A percentile compares a stretch with the other conserved stretches of the same genome.
Evolutionary conservation across 805 yeast species (phyloP).

Genomic region (Wickerhamia fluorescens): DNA sequence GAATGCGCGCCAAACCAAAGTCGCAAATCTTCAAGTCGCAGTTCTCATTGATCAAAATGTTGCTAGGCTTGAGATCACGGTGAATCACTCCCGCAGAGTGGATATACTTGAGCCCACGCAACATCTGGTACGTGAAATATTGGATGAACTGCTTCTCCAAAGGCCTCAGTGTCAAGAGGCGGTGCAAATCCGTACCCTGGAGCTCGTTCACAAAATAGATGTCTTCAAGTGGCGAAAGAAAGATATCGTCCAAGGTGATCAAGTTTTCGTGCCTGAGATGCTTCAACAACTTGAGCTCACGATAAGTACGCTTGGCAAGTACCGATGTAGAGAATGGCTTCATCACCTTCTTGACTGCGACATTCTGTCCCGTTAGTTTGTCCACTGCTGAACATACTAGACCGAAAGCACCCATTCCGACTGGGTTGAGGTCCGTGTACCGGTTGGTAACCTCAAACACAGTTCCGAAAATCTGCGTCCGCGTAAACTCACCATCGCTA

Average conservation of each 20-base stretch:
- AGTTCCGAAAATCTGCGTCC: slow-evolving; percentile 93
- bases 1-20: slow-evolving; percentile 92
- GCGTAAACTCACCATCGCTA: slow-evolving; percentile 39
- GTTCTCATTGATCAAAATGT: slow-evolving; percentile 79
- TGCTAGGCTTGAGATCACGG: slow-evolving; percentile 80
- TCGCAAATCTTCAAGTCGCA: slow-evolving; percentile 90
- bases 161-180: slow-evolving; percentile 86
- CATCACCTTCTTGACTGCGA: slow-evolving; percentile 96
- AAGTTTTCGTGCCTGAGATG: slow-evolving; percentile 92
- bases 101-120: slow-evolving; percentile 82
- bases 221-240: slow-evolving; percentile 90
- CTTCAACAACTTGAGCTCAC: slow-evolving; percentile 89
- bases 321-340: slow-evolving; percentile 94
- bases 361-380: slow-evolving; percentile 82
- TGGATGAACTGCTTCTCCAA: slow-evolving; percentile 94
- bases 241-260: slow-evolving; percentile 88
- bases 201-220: slow-evolving; percentile 94
- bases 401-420: slow-evolving; percentile 99
- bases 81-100: slow-evolving; percentile 92
- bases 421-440: slow-evolving; percentile 90
- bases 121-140: slow-evolving; percentile 90
- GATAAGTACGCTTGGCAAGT: slow-evolving; percentile 90
- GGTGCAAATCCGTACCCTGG: slow-evolving; percentile 93
- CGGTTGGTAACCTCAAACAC: slow-evolving; percentile 88
- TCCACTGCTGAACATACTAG: slow-evolving; percentile 95